These are phyloP conservation scores for Cyamopsis tetragonoloba DNA, from an alignment of 306 rosid genomes.

Conservation along the genomic window DNA sequence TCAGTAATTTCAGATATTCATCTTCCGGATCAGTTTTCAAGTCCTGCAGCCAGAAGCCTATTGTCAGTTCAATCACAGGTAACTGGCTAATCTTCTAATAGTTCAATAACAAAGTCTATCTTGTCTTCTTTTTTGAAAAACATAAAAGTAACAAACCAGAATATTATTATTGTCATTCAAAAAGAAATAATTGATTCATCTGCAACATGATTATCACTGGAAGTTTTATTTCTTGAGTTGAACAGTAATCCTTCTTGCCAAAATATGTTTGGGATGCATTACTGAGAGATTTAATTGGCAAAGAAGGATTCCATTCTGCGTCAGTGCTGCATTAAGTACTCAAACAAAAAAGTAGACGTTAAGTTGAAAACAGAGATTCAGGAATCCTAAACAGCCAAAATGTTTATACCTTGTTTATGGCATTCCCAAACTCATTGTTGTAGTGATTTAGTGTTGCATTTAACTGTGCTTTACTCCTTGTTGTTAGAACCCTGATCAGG, in stretches of 20 bases:
- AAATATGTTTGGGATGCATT: background rate
- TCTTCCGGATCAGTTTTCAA: constrained; percentile 59
- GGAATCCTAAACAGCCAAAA: background rate
- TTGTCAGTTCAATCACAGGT: constrained; percentile 19
- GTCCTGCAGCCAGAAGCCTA: constrained; percentile 51
- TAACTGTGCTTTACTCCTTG: constrained; percentile 75
- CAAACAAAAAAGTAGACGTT: background rate
- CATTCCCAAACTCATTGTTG: constrained; percentile 65
- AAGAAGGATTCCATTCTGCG: background rate
- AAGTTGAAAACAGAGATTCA: background rate
- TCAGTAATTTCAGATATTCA: constrained; percentile 67
- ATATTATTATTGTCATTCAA: background rate
- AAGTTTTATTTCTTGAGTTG: constrained; percentile 12
- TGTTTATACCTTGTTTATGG: constrained; percentile 60
- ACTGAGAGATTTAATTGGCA: background rate
- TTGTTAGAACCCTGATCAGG: constrained; percentile 60
- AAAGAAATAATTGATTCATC: background rate
- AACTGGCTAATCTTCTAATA: background rate
- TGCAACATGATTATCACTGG: background rate
- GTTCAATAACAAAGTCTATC: background rate
- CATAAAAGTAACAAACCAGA: background rate
- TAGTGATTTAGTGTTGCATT: constrained; percentile 67
- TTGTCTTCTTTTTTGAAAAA: background rate
- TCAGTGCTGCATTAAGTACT: background rate
- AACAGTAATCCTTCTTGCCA: background rate